A percentile compares a stretch with the other conserved stretches of the same genome.
Conservation (phyloP, 768 basidiomycete genomes). For the Phanerochaete carnosa region DNA sequence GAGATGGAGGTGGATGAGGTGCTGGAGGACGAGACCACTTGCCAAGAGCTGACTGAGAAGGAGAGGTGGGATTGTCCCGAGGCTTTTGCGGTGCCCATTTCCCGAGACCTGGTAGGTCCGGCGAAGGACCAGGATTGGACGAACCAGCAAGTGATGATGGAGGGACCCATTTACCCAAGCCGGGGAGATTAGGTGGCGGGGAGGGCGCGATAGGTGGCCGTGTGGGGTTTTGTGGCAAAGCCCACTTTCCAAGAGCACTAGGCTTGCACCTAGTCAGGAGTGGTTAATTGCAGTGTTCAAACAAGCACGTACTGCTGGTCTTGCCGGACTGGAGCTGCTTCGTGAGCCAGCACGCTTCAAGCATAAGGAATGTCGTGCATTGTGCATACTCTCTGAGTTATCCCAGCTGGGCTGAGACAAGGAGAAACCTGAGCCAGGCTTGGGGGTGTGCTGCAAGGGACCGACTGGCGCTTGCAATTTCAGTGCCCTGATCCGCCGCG, state of each 20-base stretch:
- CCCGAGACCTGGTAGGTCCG: not conserved
- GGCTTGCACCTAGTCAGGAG: conserved; percentile 8
- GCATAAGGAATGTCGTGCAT: conserved; percentile 18
- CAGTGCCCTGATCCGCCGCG: not conserved
- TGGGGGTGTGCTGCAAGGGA: not conserved
- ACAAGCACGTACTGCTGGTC: conserved; percentile 13
- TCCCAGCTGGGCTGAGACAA: not conserved
- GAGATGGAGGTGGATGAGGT: not conserved
- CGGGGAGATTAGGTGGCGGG: not conserved
- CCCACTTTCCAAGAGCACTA: conserved; percentile 12
- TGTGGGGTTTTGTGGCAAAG: not conserved
- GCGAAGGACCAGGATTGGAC: not conserved
- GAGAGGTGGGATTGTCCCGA: not conserved
- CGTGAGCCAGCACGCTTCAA: conserved; percentile 15
- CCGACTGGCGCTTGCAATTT: too few species aligned
- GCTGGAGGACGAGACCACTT: not conserved
- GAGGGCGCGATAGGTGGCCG: conserved; percentile 1
- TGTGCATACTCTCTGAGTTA: conserved; percentile 14
- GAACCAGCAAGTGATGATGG: not conserved
- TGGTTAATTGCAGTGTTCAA: not conserved
- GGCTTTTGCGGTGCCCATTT: not conserved
- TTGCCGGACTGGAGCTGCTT: conserved; percentile 17
- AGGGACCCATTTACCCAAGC: conserved; percentile 12
- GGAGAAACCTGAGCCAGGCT: not conserved
- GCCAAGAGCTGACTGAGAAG: not conserved